These are phyloP conservation scores for Dacryopinax primogenitus DNA, from an alignment of 768 basidiomycete species.

Conservation along the genomic window DNA sequence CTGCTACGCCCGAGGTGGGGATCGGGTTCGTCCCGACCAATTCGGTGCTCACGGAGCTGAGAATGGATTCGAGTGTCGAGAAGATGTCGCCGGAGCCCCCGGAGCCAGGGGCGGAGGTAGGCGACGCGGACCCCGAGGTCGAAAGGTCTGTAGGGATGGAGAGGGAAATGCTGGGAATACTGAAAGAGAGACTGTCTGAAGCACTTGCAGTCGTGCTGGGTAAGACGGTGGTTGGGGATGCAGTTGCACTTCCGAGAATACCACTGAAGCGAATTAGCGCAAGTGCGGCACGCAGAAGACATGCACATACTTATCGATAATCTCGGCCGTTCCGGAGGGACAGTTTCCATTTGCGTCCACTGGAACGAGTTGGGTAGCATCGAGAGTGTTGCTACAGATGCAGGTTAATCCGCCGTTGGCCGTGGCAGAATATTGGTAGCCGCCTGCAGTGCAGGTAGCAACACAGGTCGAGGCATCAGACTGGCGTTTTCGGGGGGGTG, in stretches of 20 bases:
- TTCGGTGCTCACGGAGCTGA: conserved; percentile 2
- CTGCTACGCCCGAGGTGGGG: not conserved
- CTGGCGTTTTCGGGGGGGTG: not conserved
- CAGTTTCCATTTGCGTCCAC: not conserved
- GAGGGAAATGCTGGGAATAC: not conserved
- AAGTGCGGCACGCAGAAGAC: too few species aligned
- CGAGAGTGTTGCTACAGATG: conserved; percentile 2
- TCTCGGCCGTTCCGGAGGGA: not conserved
- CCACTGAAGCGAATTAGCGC: not conserved
- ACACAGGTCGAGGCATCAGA: not conserved
- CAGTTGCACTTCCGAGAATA: not conserved
- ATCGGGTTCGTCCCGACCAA: not conserved
- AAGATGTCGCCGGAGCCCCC: not conserved
- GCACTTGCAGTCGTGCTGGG: not conserved
- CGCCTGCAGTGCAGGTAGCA: not conserved
- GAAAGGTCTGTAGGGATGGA: not conserved
- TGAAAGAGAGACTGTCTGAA: not conserved
- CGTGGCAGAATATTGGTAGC: not conserved
- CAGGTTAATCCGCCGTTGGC: not conserved
- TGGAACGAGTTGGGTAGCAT: not conserved
- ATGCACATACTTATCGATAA: not conserved
- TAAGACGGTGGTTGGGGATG: not conserved
- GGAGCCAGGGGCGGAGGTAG: not conserved
- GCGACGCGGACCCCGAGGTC: not conserved
- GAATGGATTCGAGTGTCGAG: not conserved